These are phyloP conservation scores for Escovopsis sp. DNA, from an alignment of 2,329 filamentous ascomycete species.

Conservation along the genomic window DNA sequence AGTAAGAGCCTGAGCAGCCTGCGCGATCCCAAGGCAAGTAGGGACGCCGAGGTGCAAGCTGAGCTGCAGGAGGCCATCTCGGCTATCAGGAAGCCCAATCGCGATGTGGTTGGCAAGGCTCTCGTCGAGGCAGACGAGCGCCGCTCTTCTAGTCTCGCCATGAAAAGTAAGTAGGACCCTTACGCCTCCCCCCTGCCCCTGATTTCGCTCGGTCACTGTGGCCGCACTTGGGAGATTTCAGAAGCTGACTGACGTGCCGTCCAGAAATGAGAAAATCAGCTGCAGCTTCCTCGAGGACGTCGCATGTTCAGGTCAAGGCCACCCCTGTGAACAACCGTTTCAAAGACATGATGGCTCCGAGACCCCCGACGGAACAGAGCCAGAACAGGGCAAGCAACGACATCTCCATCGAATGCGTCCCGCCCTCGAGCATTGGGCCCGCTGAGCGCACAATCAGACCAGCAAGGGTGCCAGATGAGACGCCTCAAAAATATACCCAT, in stretches of 20 bases:
- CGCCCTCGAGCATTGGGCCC: conserved; percentile 21
- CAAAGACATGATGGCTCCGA: conserved; percentile 30
- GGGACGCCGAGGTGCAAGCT: conserved; percentile 52
- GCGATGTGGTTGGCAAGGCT: conserved; percentile 51
- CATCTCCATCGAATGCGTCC: conserved; percentile 17
- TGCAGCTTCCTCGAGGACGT: conserved; percentile 19
- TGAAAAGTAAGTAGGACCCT: conserved; percentile 30
- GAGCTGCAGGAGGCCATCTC: conserved; percentile 62
- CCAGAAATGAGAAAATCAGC: conserved; percentile 38
- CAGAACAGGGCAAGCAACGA: conserved; percentile 8
- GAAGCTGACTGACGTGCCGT: conserved; percentile 16
- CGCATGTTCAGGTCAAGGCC: conserved; percentile 38
- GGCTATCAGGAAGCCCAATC: conserved; percentile 60
- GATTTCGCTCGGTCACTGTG: too few relatives aligned
- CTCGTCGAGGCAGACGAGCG: conserved; percentile 54
- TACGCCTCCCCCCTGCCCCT: neutral
- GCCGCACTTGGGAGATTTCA: neutral
- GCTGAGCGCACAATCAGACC: conserved; percentile 28
- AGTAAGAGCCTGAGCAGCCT: conserved; percentile 34
- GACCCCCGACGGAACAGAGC: conserved; percentile 10
- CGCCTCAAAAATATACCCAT: too few relatives aligned
- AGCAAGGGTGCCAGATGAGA: conserved; percentile 11
- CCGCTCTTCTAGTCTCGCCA: conserved; percentile 32
- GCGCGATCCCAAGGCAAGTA: conserved; percentile 44
- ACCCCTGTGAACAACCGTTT: conserved; percentile 42